Evolutionary conservation across 2,329 filamentous ascomycete species (phyloP).

Genomic region (Exophiala aquamarina): DNA sequence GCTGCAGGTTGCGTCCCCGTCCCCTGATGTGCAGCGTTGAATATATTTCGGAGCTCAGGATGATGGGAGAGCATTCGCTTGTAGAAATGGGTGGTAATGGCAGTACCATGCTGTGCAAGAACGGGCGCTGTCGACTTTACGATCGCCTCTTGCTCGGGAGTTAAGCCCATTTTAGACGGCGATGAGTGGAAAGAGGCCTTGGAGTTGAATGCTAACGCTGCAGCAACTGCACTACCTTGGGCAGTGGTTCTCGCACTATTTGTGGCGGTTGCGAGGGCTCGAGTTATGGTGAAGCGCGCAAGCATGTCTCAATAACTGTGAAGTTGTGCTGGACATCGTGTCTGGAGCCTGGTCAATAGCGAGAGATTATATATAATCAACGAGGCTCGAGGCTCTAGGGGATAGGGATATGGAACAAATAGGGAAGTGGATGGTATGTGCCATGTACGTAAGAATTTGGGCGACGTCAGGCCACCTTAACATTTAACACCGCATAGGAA

Average conservation of each 20-base stretch:
- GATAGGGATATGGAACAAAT: too few species aligned
- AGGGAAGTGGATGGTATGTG: too few species aligned
- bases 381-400: too few species aligned
- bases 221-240: background rate
- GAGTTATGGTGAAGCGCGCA: too few species aligned
- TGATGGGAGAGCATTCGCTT: slow-evolving; percentile 64
- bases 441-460: too few species aligned
- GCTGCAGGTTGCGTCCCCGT: slow-evolving; percentile 69
- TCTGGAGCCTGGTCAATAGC: too few species aligned
- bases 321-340: too few species aligned
- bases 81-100: slow-evolving; percentile 73
- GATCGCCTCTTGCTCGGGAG: slow-evolving; percentile 61
- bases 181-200: background rate
- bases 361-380: too few species aligned
- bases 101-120: slow-evolving; percentile 65
- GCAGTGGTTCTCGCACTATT: background rate
- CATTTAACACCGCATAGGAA: too few species aligned
- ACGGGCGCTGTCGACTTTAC: slow-evolving; percentile 71
- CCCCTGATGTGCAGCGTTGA: slow-evolving; percentile 69
- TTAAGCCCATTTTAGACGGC: slow-evolving; percentile 40
- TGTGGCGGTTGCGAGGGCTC: too few species aligned
- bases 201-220: background rate
- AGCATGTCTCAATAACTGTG: too few species aligned
- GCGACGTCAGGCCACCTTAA: too few species aligned
- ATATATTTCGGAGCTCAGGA: slow-evolving; percentile 67